A percentile compares a stretch with the other conserved stretches of the same genome.
Evolutionary conservation across 2,329 filamentous ascomycete genomes (phyloP).

Genomic region (Lecanicillium sp.): DNA sequence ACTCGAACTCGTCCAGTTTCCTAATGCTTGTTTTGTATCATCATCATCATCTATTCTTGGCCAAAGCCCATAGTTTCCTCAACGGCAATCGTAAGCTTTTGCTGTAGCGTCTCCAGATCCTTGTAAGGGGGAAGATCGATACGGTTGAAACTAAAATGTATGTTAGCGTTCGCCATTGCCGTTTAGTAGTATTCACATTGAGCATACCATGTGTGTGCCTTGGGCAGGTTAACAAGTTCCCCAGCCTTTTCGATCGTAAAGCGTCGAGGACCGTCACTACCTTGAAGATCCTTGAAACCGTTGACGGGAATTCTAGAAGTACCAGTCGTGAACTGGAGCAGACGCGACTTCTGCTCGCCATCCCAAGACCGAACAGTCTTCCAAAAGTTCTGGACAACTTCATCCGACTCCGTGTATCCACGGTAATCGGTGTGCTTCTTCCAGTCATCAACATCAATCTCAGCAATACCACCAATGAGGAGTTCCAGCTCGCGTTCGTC

Average conservation of each 20-base stretch:
- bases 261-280: slow-evolving; percentile 85
- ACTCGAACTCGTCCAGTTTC: too few relatives aligned
- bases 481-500: slow-evolving; percentile 96
- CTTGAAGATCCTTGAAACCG: slow-evolving; percentile 97
- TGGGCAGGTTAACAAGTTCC: slow-evolving; percentile 82
- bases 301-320: slow-evolving; percentile 98
- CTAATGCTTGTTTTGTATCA: too few relatives aligned
- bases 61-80: slow-evolving; percentile 99
- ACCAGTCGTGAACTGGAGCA: slow-evolving; percentile 94
- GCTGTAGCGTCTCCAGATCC: slow-evolving; percentile 71
- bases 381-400: slow-evolving; percentile 99
- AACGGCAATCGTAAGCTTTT: slow-evolving; percentile 92
- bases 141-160: slow-evolving; percentile 73
- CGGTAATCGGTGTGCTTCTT: slow-evolving; percentile 99
- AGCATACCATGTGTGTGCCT: slow-evolving; percentile 88
- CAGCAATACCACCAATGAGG: slow-evolving; percentile 96
- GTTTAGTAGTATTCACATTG: slow-evolving; percentile 4
- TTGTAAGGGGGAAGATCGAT: slow-evolving; percentile 94
- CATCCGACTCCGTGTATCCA: slow-evolving; percentile 94
- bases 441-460: slow-evolving; percentile 99
- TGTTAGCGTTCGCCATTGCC: slow-evolving; percentile 14
- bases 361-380: slow-evolving; percentile 96
- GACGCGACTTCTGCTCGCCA: slow-evolving; percentile 92
- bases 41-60: slow-evolving; percentile 62
- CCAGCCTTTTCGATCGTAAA: slow-evolving; percentile 99